phyloP scores from a whole-genome alignment of 2,329 filamentous ascomycete genomes.

The Aureobasidium sp. region DNA sequence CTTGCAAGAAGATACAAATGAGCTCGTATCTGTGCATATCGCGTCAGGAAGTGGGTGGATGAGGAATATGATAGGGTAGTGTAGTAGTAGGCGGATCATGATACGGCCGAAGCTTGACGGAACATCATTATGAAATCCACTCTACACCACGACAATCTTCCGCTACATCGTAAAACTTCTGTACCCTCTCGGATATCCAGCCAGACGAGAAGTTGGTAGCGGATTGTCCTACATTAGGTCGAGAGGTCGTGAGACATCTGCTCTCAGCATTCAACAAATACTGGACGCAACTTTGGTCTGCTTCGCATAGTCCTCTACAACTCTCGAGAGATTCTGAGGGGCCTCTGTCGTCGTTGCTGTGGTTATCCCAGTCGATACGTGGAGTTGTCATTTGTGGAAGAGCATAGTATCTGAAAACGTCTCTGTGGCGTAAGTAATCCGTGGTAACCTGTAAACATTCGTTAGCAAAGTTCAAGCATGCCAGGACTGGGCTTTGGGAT shows the following conservation, averaged over 20 bases:
- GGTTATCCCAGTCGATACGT: slow-evolving; percentile 25
- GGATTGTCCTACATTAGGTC: background rate
- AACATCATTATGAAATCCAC: background rate
- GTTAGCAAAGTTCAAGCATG: background rate
- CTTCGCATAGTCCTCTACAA: slow-evolving; percentile 23
- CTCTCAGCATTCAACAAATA: slow-evolving; percentile 15
- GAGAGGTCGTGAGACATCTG: background rate
- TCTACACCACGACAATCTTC: background rate
- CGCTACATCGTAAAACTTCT: background rate
- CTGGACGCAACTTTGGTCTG: slow-evolving; percentile 22
- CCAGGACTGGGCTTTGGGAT: background rate
- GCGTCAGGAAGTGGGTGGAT: too few relatives aligned
- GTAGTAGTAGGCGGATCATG: too few relatives aligned
- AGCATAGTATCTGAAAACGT: slow-evolving; percentile 25
- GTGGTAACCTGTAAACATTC: background rate
- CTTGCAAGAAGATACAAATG: too few relatives aligned
- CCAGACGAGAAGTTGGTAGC: background rate
- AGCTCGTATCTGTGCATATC: too few relatives aligned
- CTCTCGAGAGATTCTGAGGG: slow-evolving; percentile 16
- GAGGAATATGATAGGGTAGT: too few relatives aligned
- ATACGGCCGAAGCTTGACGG: too few relatives aligned
- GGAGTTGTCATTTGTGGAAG: slow-evolving; percentile 21
- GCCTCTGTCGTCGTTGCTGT: slow-evolving; percentile 17
- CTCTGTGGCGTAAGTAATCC: slow-evolving; percentile 20
- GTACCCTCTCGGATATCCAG: background rate